Conservation (phyloP, 1,139 yeast genomes). For the Candida tetrigidarum region DNA sequence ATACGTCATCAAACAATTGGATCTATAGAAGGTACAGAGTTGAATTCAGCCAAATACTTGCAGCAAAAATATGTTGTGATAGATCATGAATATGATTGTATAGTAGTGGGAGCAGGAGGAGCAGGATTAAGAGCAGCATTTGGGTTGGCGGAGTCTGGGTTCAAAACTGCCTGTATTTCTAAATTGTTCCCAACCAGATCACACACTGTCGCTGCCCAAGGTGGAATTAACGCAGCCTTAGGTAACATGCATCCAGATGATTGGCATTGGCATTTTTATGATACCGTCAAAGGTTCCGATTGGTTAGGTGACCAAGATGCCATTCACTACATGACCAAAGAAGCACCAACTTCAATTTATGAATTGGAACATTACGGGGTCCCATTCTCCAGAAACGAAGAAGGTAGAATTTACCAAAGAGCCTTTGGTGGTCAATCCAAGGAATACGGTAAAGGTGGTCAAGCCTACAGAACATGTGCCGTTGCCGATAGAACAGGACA, state of each 20-base stretch:
- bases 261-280: constrained; percentile 99
- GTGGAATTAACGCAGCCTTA: constrained; percentile 98
- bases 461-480: constrained; percentile 99
- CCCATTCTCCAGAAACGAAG: constrained; percentile 96
- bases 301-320: constrained; percentile 99
- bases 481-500: constrained; percentile 99
- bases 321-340: constrained; percentile 98
- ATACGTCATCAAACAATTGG: constrained; percentile 38
- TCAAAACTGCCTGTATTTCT: constrained; percentile 95
- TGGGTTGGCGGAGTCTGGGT: constrained; percentile 96
- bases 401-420: constrained; percentile 97
- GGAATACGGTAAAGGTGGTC: constrained; percentile 97
- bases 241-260: constrained; percentile 98
- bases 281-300: constrained; percentile 98
- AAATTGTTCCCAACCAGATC: constrained; percentile 98
- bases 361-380: constrained; percentile 98
- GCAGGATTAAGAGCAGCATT: constrained; percentile 99
- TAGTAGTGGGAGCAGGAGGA: constrained; percentile 99
- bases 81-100: constrained; percentile 97
- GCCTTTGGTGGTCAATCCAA: constrained; percentile 98
- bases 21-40: constrained; percentile 51
- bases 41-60: constrained; percentile 52
- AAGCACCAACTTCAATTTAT: constrained; percentile 93
- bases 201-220: constrained; percentile 99
- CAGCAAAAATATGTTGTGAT: constrained; percentile 84